Conservation (phyloP, 495 filamentous ascomycete genomes). For the Penicillium pulvis region DNA sequence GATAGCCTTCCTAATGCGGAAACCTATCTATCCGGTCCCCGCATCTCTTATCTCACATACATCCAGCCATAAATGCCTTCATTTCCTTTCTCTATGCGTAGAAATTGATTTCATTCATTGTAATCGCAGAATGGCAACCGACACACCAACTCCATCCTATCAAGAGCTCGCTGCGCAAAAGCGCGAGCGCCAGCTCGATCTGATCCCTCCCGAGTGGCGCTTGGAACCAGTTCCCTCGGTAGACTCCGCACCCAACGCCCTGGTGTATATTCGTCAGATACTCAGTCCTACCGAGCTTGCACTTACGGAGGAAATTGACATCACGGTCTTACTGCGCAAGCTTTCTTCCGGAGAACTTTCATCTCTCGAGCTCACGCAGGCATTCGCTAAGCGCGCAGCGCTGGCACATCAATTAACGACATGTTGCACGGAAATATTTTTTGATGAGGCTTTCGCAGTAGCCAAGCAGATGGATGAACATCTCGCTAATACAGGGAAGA, state of each 20-base stretch:
- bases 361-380: slow-evolving; percentile 50
- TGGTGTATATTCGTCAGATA: slow-evolving; percentile 29
- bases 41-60: slow-evolving; percentile 21
- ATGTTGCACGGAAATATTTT: slow-evolving; percentile 68
- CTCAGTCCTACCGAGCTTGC: slow-evolving; percentile 49
- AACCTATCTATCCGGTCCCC: slow-evolving; percentile 18
- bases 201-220: slow-evolving; percentile 39
- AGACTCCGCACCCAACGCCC: slow-evolving; percentile 24
- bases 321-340: slow-evolving; percentile 42
- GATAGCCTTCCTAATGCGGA: slow-evolving; percentile 27
- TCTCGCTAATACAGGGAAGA: slow-evolving; percentile 39
- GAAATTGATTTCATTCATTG: no score
- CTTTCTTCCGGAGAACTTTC: slow-evolving; percentile 48
- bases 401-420: slow-evolving; percentile 60
- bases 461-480: slow-evolving; percentile 47
- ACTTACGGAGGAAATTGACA: slow-evolving; percentile 52
- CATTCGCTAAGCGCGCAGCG: slow-evolving; percentile 61
- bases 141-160: slow-evolving; percentile 17
- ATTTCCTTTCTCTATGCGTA: not conserved
- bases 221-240: slow-evolving; percentile 26
- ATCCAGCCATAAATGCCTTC: slow-evolving; percentile 8
- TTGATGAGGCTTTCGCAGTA: slow-evolving; percentile 45
- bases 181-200: slow-evolving; percentile 30
- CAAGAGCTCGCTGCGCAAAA: slow-evolving; percentile 32
- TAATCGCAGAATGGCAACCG: not conserved